Percentiles rank a stretch among this genome's conserved stretches.
Conservation (phyloP, 2,329 filamentous ascomycete genomes). For the Fusarium albidum region DNA sequence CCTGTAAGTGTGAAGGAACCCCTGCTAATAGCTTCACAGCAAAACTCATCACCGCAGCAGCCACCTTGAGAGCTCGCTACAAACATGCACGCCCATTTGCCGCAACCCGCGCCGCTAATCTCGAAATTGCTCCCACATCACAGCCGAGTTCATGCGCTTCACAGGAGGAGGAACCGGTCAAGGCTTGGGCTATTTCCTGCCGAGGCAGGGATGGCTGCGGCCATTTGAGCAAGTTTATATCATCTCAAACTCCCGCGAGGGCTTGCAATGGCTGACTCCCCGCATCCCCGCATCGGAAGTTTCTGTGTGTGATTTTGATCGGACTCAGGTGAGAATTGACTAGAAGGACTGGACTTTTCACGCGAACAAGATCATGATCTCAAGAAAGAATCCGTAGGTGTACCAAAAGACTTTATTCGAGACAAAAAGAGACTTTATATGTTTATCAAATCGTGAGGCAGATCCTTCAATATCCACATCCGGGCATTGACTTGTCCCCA, state of each 20-base stretch:
- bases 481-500: background rate
- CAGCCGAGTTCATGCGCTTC: background rate
- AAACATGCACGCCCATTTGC: background rate
- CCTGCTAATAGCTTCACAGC: constrained; percentile 25
- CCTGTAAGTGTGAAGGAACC: too few relatives aligned
- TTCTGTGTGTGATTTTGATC: background rate
- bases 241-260: constrained; percentile 22
- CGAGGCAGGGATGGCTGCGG: constrained; percentile 40
- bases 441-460: too few relatives aligned
- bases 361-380: too few relatives aligned
- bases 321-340: constrained; percentile 2
- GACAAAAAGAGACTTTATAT: too few relatives aligned
- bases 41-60: background rate
- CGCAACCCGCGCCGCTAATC: background rate
- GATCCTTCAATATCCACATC: background rate
- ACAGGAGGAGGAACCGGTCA: background rate
- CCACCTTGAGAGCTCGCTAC: background rate
- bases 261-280: constrained; percentile 17
- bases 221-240: constrained; percentile 54
- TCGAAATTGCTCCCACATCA: background rate
- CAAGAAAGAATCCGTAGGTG: too few relatives aligned
- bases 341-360: background rate
- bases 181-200: background rate
- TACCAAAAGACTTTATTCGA: too few relatives aligned
- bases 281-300: constrained; percentile 18